These are phyloP conservation scores for Sicyos edulis DNA, from an alignment of 306 rosid genomes.

Conservation along the genomic window DNA sequence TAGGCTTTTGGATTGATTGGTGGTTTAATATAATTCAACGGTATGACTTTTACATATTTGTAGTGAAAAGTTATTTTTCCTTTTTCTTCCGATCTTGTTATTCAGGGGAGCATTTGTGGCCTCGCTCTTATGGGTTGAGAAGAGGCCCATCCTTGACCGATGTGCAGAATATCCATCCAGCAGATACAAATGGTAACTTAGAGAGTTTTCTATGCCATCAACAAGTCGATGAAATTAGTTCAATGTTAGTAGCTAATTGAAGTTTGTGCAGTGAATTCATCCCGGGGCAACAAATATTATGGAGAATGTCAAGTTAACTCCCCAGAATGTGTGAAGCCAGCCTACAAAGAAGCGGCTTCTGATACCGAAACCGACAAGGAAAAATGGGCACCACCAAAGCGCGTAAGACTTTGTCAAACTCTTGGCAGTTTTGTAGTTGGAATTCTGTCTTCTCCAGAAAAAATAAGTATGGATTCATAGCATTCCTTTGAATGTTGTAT, in stretches of 20 bases:
- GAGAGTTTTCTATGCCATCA: not conserved
- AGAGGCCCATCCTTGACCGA: conserved; percentile 57
- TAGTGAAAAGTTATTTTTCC: conserved; percentile 3
- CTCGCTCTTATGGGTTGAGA: conserved; percentile 62
- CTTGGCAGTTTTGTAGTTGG: not conserved
- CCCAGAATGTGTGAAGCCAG: conserved; percentile 56
- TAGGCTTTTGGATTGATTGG: no score
- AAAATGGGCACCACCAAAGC: conserved; percentile 36
- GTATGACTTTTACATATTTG: not conserved
- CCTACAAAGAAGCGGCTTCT: conserved; percentile 60
- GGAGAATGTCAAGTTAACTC: conserved; percentile 49
- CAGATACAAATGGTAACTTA: conserved; percentile 59
- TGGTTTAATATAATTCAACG: no score
- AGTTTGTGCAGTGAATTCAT: conserved; percentile 50
- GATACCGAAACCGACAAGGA: conserved; percentile 70
- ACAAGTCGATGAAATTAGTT: not conserved
- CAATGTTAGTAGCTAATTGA: not conserved
- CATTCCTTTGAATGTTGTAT: no score
- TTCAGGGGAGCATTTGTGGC: conserved; percentile 77
- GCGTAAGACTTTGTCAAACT: not conserved
- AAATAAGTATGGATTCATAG: not conserved
- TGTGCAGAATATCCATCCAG: conserved; percentile 65
- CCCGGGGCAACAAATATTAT: conserved; percentile 69
- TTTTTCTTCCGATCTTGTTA: not conserved
- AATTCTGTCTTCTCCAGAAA: not conserved